Conservation (phyloP, 352 stramenopile genomes). For the Globisporangium paroecandrum region DNA sequence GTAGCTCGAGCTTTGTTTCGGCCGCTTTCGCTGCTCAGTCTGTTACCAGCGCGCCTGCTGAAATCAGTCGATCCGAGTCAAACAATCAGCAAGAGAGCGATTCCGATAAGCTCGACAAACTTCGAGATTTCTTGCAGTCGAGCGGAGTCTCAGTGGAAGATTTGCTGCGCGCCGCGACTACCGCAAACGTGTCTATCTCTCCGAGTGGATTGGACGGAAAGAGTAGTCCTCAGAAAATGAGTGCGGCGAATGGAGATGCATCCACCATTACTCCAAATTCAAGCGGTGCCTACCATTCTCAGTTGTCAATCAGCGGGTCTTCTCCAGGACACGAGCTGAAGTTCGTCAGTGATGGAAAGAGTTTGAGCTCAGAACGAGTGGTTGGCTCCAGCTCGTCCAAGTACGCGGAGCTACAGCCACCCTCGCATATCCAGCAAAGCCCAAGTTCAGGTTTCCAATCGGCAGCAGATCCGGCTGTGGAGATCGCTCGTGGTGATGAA, state of each 20-base stretch:
- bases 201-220: constrained; percentile 6
- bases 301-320: not conserved
- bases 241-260: not conserved
- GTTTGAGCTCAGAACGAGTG: not conserved
- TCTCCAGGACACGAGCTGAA: not conserved
- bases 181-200: constrained; percentile 33
- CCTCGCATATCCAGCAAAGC: not conserved
- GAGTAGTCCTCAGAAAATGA: not conserved
- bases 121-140: constrained; percentile 54
- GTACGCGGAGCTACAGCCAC: constrained; percentile 7
- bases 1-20: not conserved
- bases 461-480: not conserved
- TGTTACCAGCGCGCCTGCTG: not conserved
- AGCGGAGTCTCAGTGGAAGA: constrained; percentile 73
- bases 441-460: not conserved
- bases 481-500: not conserved
- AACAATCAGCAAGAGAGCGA: constrained; percentile 10
- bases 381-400: constrained; percentile 1
- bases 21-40: not conserved
- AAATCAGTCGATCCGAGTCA: not conserved
- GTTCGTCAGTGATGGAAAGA: not conserved
- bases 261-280: not conserved
- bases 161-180: constrained; percentile 61
- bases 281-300: not conserved
- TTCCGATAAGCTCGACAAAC: constrained; percentile 43